phyloP scores from a whole-genome alignment of 768 basidiomycete genomes.

The Hericium erinaceus region DNA sequence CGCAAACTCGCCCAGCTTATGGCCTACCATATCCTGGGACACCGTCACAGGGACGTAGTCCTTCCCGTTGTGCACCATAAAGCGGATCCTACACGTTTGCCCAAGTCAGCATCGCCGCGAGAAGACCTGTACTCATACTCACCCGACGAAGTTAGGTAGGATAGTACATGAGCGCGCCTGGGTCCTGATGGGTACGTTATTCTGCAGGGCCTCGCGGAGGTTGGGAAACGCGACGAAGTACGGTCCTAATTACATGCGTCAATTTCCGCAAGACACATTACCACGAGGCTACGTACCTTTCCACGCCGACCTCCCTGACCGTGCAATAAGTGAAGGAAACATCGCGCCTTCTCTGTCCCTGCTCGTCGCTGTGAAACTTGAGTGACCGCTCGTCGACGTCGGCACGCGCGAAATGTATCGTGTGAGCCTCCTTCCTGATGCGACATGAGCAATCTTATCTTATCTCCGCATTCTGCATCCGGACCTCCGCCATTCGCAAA shows the following conservation, averaged over 20 bases:
- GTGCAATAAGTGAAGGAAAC: conserved; percentile 51
- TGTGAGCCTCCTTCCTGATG: not conserved
- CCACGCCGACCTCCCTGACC: conserved; percentile 75
- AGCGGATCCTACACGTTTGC: conserved; percentile 51
- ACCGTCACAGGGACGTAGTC: conserved; percentile 79
- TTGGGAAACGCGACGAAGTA: conserved; percentile 93
- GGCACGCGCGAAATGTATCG: not conserved
- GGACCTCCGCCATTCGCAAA: too few relatives aligned
- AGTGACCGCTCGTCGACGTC: not conserved
- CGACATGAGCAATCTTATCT: too few relatives aligned
- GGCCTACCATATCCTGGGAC: conserved; percentile 97
- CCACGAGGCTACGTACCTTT: conserved; percentile 42
- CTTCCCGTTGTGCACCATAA: conserved; percentile 92
- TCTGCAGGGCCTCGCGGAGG: conserved; percentile 67
- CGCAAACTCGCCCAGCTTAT: conserved; percentile 94
- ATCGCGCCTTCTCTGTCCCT: conserved; percentile 26
- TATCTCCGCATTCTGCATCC: too few relatives aligned
- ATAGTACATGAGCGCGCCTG: conserved; percentile 86
- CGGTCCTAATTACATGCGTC: conserved; percentile 48
- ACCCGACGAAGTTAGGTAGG: conserved; percentile 95
- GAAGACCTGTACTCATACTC: conserved; percentile 16
- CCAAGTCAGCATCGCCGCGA: not conserved
- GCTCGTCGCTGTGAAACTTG: not conserved
- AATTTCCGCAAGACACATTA: not conserved
- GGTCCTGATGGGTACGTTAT: conserved; percentile 82